Evolutionary conservation across 73 alveolate species (phyloP), one percentile per base, ranked within the genome.

Genomic region (Paramecium caudatum): DNA sequence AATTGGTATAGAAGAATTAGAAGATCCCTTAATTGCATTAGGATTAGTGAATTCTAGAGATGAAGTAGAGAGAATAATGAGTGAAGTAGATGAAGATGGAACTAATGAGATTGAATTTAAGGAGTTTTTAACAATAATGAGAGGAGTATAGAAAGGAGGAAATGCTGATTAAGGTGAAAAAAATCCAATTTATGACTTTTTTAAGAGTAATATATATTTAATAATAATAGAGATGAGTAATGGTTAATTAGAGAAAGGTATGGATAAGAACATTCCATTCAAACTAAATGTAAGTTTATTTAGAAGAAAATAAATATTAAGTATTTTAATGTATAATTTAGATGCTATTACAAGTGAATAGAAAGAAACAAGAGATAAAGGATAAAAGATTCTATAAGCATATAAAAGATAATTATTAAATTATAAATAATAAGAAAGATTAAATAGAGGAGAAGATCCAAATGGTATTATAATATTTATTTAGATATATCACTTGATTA

Each of bases 21-120:
- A 96, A 55, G 99, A 97, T 25, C 99, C 99, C 21, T 91, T 97
- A 36, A 95, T 97, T 43, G 98, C 99, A 47, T 90, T 97, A 46
- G 99, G 99, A 0, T 90, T 97, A 34, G 99, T 95, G 1, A 95
- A 97, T 48, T 93, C 85, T 55, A 68, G 99, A 78, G 94, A 91
- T 12, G 95, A 97, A 92, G 98, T 97, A 1, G 92, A 95, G 68
- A 93, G 91, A 65, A 93, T 97, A 36, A 95, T 97, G 46, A 74
- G 68, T 4, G 85, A 85, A 47, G 98, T 97, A 8, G 99, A 97
- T 90, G 98, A 91, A n/a, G 99, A 96, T 91, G 98, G 97, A 21
- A 70, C 98, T 27, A 95, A 96, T 41, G 68, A 93, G 50, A 94
- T 97, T 45, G 99, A 97, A 83, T 97, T 96, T 68, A 97, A 95